Evolutionary conservation across 768 basidiomycete species (phyloP), one percentile per base, ranked within the genome.

Genomic region (Mycena galopus): DNA sequence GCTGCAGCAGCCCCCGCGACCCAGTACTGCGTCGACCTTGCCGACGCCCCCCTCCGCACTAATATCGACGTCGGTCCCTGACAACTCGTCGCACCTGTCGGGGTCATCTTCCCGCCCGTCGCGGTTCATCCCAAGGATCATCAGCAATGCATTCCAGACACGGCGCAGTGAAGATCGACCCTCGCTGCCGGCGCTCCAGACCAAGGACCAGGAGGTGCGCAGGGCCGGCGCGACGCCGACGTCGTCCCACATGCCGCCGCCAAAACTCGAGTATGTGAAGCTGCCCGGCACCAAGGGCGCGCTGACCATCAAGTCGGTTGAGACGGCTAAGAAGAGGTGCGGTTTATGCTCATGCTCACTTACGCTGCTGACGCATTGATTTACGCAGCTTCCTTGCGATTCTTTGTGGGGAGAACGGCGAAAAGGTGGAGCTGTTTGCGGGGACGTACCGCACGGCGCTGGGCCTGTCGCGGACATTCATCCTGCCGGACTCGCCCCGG

Each of bases 391-490:
- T 97, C 84, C 88, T 97, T 27, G 96, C 96, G 11, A 96, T 97
- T 77, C 88, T 97, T 0, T 97, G 96, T 74, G 96, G 96, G 23
- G 96, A 97, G 37, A 93, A 91, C 74, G 96, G 95, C 19, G 96
- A 97, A 84, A 95, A 96, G 78, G 95, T 97, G 57, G 96, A 97
- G 78, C 85, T 97, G 14, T 97, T 97, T 81, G 96, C 96, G 47
- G 96, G 96, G 30, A 96, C 96, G 14, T 94, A 94, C 75, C 88
- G 93, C 65, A 94, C 94, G n/a, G 95, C 96, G 7, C 89, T 97
- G 17, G 93, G 93, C 0, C 87, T 97, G 37, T 96, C 95, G n/a
- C 89, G 96, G 53, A 97, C 96, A 1, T 97, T 97, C 80, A 96
- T 97, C 73, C 85, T 97, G 42, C 96, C 96, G 0, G 96, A 97